phyloP scores from a whole-genome alignment of 1,284 basidiomycete genomes.

The Cutaneotrichosporon sp. region DNA sequence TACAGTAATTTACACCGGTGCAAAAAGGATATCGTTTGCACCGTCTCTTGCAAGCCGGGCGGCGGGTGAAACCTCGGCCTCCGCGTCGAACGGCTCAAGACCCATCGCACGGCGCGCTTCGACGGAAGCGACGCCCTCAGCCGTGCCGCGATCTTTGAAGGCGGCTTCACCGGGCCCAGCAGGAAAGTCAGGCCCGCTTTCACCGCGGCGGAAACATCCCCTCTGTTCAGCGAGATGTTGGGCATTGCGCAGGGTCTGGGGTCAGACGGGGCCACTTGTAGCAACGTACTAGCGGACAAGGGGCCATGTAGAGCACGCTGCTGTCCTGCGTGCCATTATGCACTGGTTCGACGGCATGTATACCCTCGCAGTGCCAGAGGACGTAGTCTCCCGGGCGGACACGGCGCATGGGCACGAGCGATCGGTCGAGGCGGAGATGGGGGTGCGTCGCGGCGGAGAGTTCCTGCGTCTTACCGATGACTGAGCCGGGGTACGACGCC shows the following conservation, averaged over 20 bases:
- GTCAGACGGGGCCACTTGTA: not conserved
- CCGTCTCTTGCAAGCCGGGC: constrained; percentile 18
- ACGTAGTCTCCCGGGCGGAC: constrained; percentile 62
- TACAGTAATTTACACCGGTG: too few species aligned
- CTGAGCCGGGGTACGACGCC: constrained; percentile 59
- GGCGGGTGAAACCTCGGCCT: constrained; percentile 3
- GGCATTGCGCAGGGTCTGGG: constrained; percentile 56
- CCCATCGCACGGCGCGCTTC: constrained; percentile 50
- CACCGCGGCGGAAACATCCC: constrained; percentile 54
- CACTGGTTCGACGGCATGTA: constrained; percentile 64
- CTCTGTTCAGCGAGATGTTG: constrained; percentile 60
- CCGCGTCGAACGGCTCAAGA: constrained; percentile 24
- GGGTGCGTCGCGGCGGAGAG: constrained; percentile 61
- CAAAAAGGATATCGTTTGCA: not conserved
- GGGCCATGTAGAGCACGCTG: constrained; percentile 71
- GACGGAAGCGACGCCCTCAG: constrained; percentile 50
- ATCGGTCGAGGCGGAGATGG: constrained; percentile 54
- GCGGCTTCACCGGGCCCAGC: constrained; percentile 64
- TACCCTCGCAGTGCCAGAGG: constrained; percentile 69
- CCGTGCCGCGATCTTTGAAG: constrained; percentile 54
- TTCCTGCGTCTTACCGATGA: constrained; percentile 61
- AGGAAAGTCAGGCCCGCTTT: constrained; percentile 68
- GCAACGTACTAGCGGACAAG: constrained; percentile 54
- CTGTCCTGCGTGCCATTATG: constrained; percentile 62
- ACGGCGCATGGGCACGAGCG: constrained; percentile 57